Evolutionary conservation across 169 alveolate genomes (phyloP), one percentile per base, ranked within the genome.

Genomic region (Plasmodium fragile): DNA sequence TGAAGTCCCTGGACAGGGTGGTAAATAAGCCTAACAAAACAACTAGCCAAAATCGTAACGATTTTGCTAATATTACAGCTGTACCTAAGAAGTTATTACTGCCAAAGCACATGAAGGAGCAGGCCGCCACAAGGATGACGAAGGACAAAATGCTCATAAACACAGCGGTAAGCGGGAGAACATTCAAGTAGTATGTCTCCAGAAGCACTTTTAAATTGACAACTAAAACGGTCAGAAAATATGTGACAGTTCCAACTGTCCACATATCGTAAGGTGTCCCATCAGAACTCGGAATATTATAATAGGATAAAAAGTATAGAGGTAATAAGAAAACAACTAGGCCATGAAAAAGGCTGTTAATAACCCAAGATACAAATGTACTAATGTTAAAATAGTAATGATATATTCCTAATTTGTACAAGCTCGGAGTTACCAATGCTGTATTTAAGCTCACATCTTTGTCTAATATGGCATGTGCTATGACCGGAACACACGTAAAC

Each of bases 401-500:
- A 36, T 83, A 83, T 39, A 94, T 97, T 8, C 98, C 98, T 87
- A 92, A 84, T 78, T 92, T 94, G 77, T 97, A 97, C 36, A 97
- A 55, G 69, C 91, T 93, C 25, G 98, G 98, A 30, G 84, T 95
- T 28, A 87, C 92, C 28, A 89, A 36, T 45, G 97, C 94, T 92
- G 96, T 85, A 7, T 82, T 59, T 87, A 92, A 92, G 45, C 94
- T 94, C 39, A 96, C 93, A 78, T 97, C 98, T 30, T 95, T 96
- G 79, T 97, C 99, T 49, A 97, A 91, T 49, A 95, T 79, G 5
- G 98, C 98, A 55, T 95, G 94, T 3, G 98, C 93, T 18, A 98
- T 92, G 10, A 98, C 96, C 3, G 99, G 99, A 2, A 98, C 92
- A 1, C 99, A 96, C 4, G 99, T 99, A 94, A 98, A 98, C 30